Base-by-base conservation (phyloP, 2,329 filamentous ascomycete genomes). In the Arthroderma sp. region DNA sequence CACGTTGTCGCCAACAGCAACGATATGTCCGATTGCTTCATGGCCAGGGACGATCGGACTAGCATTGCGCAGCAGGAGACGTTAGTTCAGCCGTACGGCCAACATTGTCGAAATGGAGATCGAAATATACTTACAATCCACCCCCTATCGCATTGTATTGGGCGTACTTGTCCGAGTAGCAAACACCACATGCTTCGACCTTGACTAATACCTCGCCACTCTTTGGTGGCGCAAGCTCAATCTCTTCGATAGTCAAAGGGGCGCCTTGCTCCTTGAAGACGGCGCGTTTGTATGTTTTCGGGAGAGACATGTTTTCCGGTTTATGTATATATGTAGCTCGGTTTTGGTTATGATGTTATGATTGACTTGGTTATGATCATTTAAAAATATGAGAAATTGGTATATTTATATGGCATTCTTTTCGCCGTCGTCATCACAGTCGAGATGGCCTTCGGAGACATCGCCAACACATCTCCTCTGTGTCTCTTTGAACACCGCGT, bases 141-240 rank as follows among this genome's bases (percentile, higher is more conserved):
- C 74, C 69, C 7, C 74, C 75, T 37, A 81, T 63, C 4, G 61
- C 54, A 27, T 77, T 76, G 2, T 55, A 39, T 41, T 70, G 65
- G 1, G 73, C 61, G 44, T 58, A 62, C 11, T 62, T 49, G 53
- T 87, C 83, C 0, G 73, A 74, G 58, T 78, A 79, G 61, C 83
- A 87, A 39, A 88, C 74, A 38, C 83, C 83, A 53, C 78, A 84
- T 4, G 82, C 82, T 6, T 78, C 66, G 2, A 85, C 74, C 58
- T 85, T 85, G 59, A 85, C 71, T 29, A 87, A 71, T 2, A 87
- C 65, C 54, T 85, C 69, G 11, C 74, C 72, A 0, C 67, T 57
- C 5, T 68, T 62, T 1, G 81, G 80, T 31, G 67, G 57, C 47
- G 72, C 67, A 36, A 86, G 67, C 11, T 72, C 66, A 3, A 80